Conservation (phyloP, 495 filamentous ascomycete species). For the Beverwykella pulmonaria region DNA sequence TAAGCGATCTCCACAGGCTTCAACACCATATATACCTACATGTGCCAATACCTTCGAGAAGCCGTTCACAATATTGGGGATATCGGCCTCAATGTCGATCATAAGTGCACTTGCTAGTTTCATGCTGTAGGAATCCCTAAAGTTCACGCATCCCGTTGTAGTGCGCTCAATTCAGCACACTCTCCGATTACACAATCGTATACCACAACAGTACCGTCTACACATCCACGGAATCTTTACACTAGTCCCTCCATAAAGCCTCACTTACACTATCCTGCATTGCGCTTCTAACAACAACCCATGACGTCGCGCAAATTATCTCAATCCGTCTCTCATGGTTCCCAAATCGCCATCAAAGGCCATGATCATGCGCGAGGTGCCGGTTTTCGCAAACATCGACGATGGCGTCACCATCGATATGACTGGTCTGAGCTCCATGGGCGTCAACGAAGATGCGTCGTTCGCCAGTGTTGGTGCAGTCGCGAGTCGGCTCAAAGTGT, state of each 20-base stretch:
- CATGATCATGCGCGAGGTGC: constrained; percentile 41
- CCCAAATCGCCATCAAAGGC: constrained; percentile 44
- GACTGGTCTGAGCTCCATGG: constrained; percentile 47
- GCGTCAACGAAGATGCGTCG: constrained; percentile 43
- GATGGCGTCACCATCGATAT: constrained; percentile 58
- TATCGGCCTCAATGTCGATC: no score
- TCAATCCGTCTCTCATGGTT: neutral
- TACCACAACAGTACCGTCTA: constrained; percentile 1
- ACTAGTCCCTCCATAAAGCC: constrained; percentile 7
- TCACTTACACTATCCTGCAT: neutral
- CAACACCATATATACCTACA: no score
- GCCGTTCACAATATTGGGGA: no score
- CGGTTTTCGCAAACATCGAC: constrained; percentile 46
- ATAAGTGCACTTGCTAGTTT: no score
- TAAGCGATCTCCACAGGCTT: no score
- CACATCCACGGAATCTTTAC: neutral
- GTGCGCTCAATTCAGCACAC: no score
- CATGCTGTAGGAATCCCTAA: no score
- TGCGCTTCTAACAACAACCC: neutral
- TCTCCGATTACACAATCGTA: neutral
- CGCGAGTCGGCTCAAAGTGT: constrained; percentile 23
- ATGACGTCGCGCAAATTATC: neutral
- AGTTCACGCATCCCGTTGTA: no score
- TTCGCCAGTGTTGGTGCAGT: constrained; percentile 50
- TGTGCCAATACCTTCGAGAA: no score